phyloP scores from a whole-genome alignment of 208 protist genomes.

The Leishmania arabica region DNA sequence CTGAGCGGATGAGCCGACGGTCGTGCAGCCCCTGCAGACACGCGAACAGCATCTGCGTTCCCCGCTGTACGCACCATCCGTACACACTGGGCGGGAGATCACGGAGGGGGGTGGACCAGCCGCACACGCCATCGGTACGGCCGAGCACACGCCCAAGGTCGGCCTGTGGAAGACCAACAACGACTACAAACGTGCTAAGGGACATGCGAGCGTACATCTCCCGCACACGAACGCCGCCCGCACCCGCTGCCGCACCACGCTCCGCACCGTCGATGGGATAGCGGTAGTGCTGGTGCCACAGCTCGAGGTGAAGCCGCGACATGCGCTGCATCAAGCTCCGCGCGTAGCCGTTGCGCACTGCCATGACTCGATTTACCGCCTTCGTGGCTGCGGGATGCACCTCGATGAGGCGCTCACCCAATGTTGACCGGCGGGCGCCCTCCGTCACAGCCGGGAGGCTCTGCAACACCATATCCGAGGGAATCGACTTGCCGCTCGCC shows the following conservation, averaged over 20 bases:
- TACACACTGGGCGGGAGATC: slow-evolving; percentile 56
- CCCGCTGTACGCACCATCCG: slow-evolving; percentile 44
- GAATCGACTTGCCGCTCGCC: slow-evolving; percentile 15
- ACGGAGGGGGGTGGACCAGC: slow-evolving; percentile 54
- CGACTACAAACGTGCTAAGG: slow-evolving; percentile 83
- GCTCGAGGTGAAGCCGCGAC: slow-evolving; percentile 77
- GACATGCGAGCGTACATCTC: slow-evolving; percentile 68
- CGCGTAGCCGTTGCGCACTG: slow-evolving; percentile 80
- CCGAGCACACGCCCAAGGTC: slow-evolving; percentile 48
- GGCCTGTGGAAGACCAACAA: slow-evolving; percentile 58
- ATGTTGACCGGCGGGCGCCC: slow-evolving; percentile 25
- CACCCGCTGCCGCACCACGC: background rate
- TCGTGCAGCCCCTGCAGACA: slow-evolving; percentile 47
- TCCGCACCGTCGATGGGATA: background rate
- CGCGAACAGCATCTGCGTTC: slow-evolving; percentile 39
- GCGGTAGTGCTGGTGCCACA: slow-evolving; percentile 69
- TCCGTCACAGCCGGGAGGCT: slow-evolving; percentile 44
- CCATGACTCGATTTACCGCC: slow-evolving; percentile 47
- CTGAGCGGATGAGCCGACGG: slow-evolving; percentile 35
- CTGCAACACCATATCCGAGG: slow-evolving; percentile 39
- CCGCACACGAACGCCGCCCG: slow-evolving; percentile 25
- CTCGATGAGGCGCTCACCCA: slow-evolving; percentile 25
- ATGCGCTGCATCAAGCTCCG: slow-evolving; percentile 39
- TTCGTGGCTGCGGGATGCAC: slow-evolving; percentile 13
- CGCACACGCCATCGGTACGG: background rate